A percentile compares a stretch with the other conserved stretches of the same genome.
Conservation (phyloP, 2,329 filamentous ascomycete genomes). For the Aureobasidium sp. region DNA sequence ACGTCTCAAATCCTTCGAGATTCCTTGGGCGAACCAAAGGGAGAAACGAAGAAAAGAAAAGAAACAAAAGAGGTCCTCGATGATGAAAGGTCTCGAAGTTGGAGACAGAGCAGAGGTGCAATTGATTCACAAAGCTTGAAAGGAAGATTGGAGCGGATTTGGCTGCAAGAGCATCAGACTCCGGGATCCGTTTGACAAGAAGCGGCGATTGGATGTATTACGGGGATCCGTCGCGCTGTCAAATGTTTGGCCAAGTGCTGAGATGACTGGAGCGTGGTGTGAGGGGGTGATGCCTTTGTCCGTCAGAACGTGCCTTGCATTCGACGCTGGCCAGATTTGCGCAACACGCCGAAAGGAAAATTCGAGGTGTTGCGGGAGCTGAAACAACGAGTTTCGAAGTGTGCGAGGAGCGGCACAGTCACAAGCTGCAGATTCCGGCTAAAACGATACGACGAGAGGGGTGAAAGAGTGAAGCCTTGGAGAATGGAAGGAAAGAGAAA, state of each 20-base stretch:
- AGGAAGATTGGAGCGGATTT: slow-evolving; percentile 14
- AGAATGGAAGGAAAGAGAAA: not conserved
- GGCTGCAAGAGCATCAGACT: slow-evolving; percentile 16
- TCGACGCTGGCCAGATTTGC: slow-evolving; percentile 15
- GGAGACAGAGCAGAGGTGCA: not conserved
- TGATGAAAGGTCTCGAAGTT: slow-evolving; percentile 5
- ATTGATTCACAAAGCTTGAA: slow-evolving; percentile 14
- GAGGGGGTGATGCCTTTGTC: slow-evolving; percentile 18
- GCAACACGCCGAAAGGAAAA: slow-evolving; percentile 13
- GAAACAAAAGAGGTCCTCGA: not conserved
- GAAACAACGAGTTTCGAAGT: slow-evolving; percentile 10
- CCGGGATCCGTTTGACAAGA: slow-evolving; percentile 7
- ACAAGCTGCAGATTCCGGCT: not conserved
- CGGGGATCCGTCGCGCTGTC: slow-evolving; percentile 11
- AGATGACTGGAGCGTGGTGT: slow-evolving; percentile 17
- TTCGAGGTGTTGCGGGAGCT: slow-evolving; percentile 8
- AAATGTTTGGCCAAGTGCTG: slow-evolving; percentile 17
- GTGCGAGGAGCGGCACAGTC: not conserved
- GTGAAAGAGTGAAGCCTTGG: not conserved
- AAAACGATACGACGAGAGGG: not conserved
- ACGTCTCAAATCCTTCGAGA: not conserved
- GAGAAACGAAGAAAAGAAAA: not conserved
- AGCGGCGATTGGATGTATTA: slow-evolving; percentile 15
- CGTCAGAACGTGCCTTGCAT: slow-evolving; percentile 20
- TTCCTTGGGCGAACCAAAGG: not conserved